These are phyloP conservation scores for Botryotinia calthae DNA, from an alignment of 2,329 filamentous ascomycete species.

Conservation along the genomic window DNA sequence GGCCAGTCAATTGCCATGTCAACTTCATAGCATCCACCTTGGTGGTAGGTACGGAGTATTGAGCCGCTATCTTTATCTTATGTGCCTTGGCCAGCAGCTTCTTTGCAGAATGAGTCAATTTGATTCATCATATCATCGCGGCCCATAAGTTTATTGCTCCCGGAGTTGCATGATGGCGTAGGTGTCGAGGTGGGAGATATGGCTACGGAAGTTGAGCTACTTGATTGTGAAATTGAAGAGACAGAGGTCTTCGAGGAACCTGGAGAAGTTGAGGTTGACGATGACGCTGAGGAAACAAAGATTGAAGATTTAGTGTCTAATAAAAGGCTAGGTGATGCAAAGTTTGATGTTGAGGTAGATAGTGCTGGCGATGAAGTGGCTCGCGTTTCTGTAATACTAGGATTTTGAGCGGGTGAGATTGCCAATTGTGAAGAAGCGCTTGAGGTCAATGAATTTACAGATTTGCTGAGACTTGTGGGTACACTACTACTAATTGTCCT, in stretches of 20 bases:
- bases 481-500: neutral
- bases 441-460: neutral
- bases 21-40: neutral
- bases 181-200: neutral
- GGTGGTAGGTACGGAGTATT: neutral
- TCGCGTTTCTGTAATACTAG: too few relatives aligned
- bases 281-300: neutral
- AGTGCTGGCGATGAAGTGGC: too few relatives aligned
- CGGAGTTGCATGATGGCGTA: neutral
- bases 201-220: neutral
- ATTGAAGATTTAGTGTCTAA: neutral
- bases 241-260: rapidly evolving
- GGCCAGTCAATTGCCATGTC: neutral
- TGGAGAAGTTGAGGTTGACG: neutral
- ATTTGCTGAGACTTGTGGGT: neutral
- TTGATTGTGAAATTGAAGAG: neutral
- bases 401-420: too few relatives aligned
- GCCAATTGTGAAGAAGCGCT: too few relatives aligned
- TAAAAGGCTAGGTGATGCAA: neutral
- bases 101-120: neutral
- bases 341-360: too few relatives aligned
- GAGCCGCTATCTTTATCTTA: neutral
- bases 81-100: neutral
- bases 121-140: neutral
- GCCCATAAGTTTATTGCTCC: neutral